Evolutionary conservation across 176 grass and related monocot species (phyloP).

Genomic region (Areca catechu): DNA sequence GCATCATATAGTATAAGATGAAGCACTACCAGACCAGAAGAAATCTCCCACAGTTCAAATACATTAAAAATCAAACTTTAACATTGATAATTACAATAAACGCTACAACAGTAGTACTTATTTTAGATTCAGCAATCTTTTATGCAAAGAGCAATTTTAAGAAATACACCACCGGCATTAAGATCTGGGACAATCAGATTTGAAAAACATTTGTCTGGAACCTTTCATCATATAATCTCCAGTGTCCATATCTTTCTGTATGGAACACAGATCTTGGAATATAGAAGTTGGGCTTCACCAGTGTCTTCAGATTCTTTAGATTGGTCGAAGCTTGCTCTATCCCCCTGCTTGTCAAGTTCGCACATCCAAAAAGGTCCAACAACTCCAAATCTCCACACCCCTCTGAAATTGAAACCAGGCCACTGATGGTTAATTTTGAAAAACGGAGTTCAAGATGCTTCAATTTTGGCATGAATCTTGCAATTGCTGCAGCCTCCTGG

Average conservation of each 20-base stretch:
- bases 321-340: constrained; percentile 58
- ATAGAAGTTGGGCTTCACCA: constrained; percentile 67
- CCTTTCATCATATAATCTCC: constrained; percentile 85
- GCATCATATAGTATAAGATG: no score
- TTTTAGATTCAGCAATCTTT: no score
- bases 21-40: no score
- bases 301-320: constrained; percentile 45
- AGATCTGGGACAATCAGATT: constrained; percentile 31
- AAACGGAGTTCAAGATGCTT: constrained; percentile 79
- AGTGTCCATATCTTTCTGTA: constrained; percentile 63
- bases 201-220: constrained; percentile 89
- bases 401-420: constrained; percentile 47
- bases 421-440: constrained; percentile 47
- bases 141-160: no score
- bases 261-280: constrained; percentile 81
- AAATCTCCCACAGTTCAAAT: no score
- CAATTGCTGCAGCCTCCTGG: constrained; percentile 58
- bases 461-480: constrained; percentile 75
- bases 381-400: constrained; percentile 57
- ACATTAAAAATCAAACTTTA: no score
- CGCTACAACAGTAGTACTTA: no score
- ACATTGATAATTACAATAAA: no score
- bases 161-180: no score
- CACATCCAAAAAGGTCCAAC: constrained; percentile 71
- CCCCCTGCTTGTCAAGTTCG: constrained; percentile 56